phyloP scores from a whole-genome alignment of 345 rosid species.

The Citropsis articulata region DNA sequence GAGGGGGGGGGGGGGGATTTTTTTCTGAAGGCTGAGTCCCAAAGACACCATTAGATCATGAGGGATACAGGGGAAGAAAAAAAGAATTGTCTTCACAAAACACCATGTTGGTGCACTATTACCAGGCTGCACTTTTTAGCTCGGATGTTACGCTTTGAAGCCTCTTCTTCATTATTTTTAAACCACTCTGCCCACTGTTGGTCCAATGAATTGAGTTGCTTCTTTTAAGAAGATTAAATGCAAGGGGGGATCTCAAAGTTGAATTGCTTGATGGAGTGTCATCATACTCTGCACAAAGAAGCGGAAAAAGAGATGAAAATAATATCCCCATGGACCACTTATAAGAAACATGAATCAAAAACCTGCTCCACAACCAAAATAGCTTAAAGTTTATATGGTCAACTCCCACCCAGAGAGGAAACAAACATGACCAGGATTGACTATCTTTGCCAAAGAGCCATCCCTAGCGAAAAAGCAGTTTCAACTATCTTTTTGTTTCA shows the following conservation, averaged over 20 bases:
- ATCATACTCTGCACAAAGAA: slow-evolving; percentile 59
- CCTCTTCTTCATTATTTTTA: slow-evolving; percentile 65
- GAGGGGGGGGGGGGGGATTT: too few species aligned
- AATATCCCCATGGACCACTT: background rate
- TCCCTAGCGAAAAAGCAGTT: background rate
- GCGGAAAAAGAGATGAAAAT: background rate
- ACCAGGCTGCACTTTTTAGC: slow-evolving; percentile 63
- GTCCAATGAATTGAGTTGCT: slow-evolving; percentile 71
- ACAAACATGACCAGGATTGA: background rate
- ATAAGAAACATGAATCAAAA: background rate
- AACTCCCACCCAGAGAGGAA: background rate
- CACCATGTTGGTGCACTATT: slow-evolving; percentile 15
- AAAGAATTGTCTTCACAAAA: background rate
- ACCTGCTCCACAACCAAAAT: background rate
- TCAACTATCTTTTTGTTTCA: background rate
- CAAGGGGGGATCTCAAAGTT: slow-evolving; percentile 40
- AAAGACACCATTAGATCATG: background rate
- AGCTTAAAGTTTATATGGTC: background rate
- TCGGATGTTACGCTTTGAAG: slow-evolving; percentile 82
- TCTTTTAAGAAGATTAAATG: slow-evolving; percentile 63
- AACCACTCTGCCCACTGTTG: slow-evolving; percentile 53
- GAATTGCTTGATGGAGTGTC: slow-evolving; percentile 43
- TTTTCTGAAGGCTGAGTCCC: too few species aligned
- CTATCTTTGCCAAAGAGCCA: background rate
- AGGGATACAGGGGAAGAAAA: too few species aligned